Percentiles rank a stretch among this genome's conserved stretches.
Conservation (phyloP, 805 yeast genomes). For the Soucietia sequanensis region DNA sequence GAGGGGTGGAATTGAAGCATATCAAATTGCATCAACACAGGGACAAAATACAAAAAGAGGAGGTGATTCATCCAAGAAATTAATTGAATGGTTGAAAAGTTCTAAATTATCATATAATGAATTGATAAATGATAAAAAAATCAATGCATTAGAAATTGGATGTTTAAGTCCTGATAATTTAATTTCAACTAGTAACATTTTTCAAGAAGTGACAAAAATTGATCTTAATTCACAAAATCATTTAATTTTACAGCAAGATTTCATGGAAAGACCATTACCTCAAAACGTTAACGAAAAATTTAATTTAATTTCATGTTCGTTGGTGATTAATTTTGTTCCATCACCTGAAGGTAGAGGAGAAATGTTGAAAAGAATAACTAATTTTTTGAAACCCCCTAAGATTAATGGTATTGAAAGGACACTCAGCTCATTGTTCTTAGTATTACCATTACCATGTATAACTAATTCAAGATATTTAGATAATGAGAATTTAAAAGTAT, state of each 20-base stretch:
- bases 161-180: conserved; percentile 66
- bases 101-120: conserved; percentile 6
- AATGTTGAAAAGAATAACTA: conserved; percentile 63
- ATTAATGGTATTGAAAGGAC: conserved; percentile 5
- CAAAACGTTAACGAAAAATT: conserved; percentile 44
- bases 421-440: conserved; percentile 60
- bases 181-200: conserved; percentile 59
- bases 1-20: conserved; percentile 74
- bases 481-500: conserved; percentile 34
- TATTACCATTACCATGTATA: conserved; percentile 85
- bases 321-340: conserved; percentile 88
- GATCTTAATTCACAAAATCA: conserved; percentile 82
- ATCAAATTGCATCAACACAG: conserved; percentile 80
- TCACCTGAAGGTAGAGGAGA: conserved; percentile 67
- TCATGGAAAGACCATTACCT: conserved; percentile 75
- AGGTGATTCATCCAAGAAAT: conserved; percentile 84
- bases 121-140: conserved; percentile 2
- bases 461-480: conserved; percentile 78
- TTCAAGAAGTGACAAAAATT: conserved; percentile 55
- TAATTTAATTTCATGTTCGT: conserved; percentile 73
- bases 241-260: conserved; percentile 73
- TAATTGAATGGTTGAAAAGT: conserved; percentile 69
- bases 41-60: conserved; percentile 83
- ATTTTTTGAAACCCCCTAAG: conserved; percentile 52
- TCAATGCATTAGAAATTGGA: conserved; percentile 76